These are phyloP conservation scores for Fusarium verticillioides DNA, from an alignment of 2,329 filamentous ascomycete genomes.

Conservation along the genomic window DNA sequence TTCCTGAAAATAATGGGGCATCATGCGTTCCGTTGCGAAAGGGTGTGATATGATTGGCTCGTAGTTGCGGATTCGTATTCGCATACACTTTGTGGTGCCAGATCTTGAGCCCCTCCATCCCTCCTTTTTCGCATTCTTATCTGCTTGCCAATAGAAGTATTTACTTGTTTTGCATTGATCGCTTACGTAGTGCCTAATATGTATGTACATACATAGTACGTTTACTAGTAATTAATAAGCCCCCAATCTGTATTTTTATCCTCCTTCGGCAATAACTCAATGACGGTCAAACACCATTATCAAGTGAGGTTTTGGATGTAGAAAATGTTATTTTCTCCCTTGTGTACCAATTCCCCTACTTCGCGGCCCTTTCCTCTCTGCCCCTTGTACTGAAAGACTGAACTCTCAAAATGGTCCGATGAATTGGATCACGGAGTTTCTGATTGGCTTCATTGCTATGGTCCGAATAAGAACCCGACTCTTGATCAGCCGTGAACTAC, in stretches of 20 bases:
- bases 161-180: background rate
- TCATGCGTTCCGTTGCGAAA: background rate
- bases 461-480: constrained; percentile 45
- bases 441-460: constrained; percentile 24
- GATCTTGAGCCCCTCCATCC: constrained; percentile 26
- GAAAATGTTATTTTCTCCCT: background rate
- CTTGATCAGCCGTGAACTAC: constrained; percentile 23
- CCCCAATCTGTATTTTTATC: background rate
- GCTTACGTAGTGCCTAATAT: constrained; percentile 9
- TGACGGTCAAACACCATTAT: background rate
- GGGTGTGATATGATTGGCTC: constrained; percentile 28
- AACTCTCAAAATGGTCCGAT: constrained; percentile 39
- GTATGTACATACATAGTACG: background rate
- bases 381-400: background rate
- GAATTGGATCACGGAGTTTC: constrained; percentile 15
- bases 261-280: constrained; percentile 1
- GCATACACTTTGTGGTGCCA: constrained; percentile 30
- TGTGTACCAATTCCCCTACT: background rate
- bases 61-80: constrained; percentile 36
- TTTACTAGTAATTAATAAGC: background rate
- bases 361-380: constrained; percentile 5
- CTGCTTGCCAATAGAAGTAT: constrained; percentile 12
- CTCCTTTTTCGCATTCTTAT: constrained; percentile 42
- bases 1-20: constrained; percentile 29
- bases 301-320: background rate